Evolutionary conservation across 305 asterid genomes (phyloP), one percentile per base, ranked within the genome.

Genomic region (Solanum chacoense): DNA sequence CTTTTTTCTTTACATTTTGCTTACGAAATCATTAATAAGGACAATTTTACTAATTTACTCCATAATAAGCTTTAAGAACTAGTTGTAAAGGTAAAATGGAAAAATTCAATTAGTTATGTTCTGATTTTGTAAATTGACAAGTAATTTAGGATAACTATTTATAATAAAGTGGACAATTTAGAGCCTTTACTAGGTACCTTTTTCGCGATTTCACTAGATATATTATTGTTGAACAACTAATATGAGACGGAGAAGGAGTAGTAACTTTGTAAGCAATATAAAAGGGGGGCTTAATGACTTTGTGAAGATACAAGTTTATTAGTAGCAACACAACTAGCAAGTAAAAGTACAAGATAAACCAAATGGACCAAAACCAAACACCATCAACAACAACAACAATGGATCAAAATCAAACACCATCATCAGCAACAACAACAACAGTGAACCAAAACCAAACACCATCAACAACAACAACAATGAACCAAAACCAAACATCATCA

Each of bases 321-420:
- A 80, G 9, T 22, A 77, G 55, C 13, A 36, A 72, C 59, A 45
- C 59, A 16, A 73, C 6, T 13, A 29, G 11, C 20, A 7, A 63
- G 12, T 38, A 38, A 10, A 38, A 38, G 42, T 38, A 38, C 13
- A 38, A 38, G 42, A 38, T 14, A 11, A 69, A 26, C 75, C 40
- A 75, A n/a, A 75, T 75, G 83, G 83, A 75, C 50, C 83, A 75
- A 75, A 75, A 75, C 83, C n/a, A n/a, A n/a, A n/a, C 83, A 75
- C 29, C 81, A 75, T 34, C 45, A 75, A 2, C 45, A 34, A 73
- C 38, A 5, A 24, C n/a, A 10, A 22, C 32, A n/a, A 76, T 76
- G 83, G 83, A 76, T 10, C 83, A 76, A 76, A 76, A 76, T 31
- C 14, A 81, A 26, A 14, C 85, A 78, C 4, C 35, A 79, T 6